Percentiles rank a stretch among this genome's conserved stretches.
phyloP scores from a whole-genome alignment of 371 early-diverging fungal species.

The Rhizopus stolonifer region DNA sequence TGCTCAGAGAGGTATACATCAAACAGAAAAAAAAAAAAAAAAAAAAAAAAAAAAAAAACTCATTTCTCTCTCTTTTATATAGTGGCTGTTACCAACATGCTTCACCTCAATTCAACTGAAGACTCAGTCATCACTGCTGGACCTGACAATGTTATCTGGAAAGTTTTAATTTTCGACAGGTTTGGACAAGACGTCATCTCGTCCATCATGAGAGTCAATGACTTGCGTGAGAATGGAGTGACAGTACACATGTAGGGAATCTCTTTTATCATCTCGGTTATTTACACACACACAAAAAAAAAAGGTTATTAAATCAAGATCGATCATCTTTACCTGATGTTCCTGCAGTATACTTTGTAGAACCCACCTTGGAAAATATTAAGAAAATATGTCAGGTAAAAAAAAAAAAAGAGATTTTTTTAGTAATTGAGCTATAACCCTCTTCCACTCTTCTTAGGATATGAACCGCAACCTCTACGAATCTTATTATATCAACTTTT shows the following conservation, averaged over 20 bases:
- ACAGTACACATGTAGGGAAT: conserved; percentile 92
- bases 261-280: background rate
- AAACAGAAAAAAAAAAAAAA: background rate
- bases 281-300: background rate
- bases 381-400: conserved; percentile 73
- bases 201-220: conserved; percentile 95
- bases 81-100: conserved; percentile 27
- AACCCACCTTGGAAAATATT: conserved; percentile 88
- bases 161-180: conserved; percentile 95
- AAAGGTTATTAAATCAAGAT: conserved; percentile 72
- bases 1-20: conserved; percentile 23
- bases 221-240: conserved; percentile 97
- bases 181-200: conserved; percentile 95
- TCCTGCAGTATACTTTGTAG: conserved; percentile 97
- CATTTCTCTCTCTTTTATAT: background rate
- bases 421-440: background rate
- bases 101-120: conserved; percentile 28
- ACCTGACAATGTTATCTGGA: conserved; percentile 76
- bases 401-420: no score
- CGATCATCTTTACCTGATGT: conserved; percentile 92
- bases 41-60: background rate
- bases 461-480: conserved; percentile 90
- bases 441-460: no score
- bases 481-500: conserved; percentile 94
- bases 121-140: background rate